A percentile compares a stretch with the other conserved stretches of the same genome.
Evolutionary conservation across 129 eudicot species (phyloP).

Genomic region (Mikania micrantha): DNA sequence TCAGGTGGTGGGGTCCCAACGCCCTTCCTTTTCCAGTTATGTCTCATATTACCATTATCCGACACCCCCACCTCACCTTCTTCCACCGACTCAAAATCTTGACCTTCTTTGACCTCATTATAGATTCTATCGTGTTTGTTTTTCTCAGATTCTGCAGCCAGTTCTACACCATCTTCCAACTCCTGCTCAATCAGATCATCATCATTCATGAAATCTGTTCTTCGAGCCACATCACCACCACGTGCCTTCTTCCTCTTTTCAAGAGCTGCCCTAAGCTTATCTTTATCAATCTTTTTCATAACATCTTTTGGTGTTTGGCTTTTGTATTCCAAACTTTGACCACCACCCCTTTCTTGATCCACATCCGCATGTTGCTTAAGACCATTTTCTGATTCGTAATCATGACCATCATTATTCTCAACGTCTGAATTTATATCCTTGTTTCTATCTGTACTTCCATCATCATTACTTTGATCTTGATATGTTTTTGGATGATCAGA

Average conservation of each 20-base stretch:
- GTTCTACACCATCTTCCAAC: slow-evolving; percentile 43
- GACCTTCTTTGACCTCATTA: slow-evolving; percentile 8
- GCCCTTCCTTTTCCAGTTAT: slow-evolving; percentile 51
- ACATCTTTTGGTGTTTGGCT: slow-evolving; percentile 35
- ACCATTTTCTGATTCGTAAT: slow-evolving; percentile 12
- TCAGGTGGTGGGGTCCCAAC: slow-evolving; percentile 30
- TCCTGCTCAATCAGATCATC: slow-evolving; percentile 46
- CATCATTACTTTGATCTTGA: slow-evolving; percentile 34
- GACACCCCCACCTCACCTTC: slow-evolving; percentile 37
- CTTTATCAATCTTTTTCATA: slow-evolving; percentile 35
- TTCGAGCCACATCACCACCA: slow-evolving; percentile 25
- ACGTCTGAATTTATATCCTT: slow-evolving; percentile 26
- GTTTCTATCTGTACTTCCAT: slow-evolving; percentile 36
- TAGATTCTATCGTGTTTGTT: slow-evolving; percentile 27
- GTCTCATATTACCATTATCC: slow-evolving; percentile 19
- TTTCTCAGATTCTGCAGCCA: slow-evolving; percentile 42
- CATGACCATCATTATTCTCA: slow-evolving; percentile 22
- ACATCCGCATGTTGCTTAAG: slow-evolving; percentile 20
- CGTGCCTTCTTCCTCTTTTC: slow-evolving; percentile 41
- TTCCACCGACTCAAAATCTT: slow-evolving; percentile 30
- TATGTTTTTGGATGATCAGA: slow-evolving; percentile 30
- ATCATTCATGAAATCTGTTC: slow-evolving; percentile 38
- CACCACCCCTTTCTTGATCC: slow-evolving; percentile 21
- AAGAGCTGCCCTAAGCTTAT: slow-evolving; percentile 37
- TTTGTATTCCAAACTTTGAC: slow-evolving; percentile 18